phyloP scores from a whole-genome alignment of 345 rosid species.

The Geranium rotundifolium region DNA sequence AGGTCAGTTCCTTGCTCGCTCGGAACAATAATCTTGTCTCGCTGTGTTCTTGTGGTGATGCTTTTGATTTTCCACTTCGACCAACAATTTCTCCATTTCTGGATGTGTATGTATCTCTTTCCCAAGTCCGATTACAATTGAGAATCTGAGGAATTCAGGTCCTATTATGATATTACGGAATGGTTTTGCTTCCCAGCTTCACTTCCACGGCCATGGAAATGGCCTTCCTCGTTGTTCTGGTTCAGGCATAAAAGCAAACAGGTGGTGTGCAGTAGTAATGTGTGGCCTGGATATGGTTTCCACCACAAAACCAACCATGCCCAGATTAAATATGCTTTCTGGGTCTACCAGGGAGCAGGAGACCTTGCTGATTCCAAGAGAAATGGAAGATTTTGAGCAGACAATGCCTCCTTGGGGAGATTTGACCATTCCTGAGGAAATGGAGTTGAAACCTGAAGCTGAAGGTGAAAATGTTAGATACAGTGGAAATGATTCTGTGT shows the following conservation, averaged over 20 bases:
- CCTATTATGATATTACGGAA: slow-evolving; percentile 14
- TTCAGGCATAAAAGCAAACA: slow-evolving; percentile 18
- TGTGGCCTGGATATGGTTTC: slow-evolving; percentile 8
- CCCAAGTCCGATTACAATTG: slow-evolving; percentile 13
- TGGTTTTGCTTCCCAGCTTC: slow-evolving; percentile 16
- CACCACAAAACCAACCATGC: slow-evolving; percentile 1
- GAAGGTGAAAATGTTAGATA: slow-evolving; percentile 10
- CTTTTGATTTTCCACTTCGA: neutral
- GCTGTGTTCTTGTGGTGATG: neutral
- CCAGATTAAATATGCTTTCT: neutral
- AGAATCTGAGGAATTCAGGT: slow-evolving; percentile 18
- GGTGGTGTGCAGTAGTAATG: slow-evolving; percentile 9
- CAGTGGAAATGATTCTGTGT: slow-evolving; percentile 1
- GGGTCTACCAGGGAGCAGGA: neutral
- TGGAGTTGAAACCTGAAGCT: slow-evolving; percentile 4
- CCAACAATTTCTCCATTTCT: neutral
- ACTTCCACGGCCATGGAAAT: slow-evolving; percentile 1
- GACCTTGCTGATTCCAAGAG: neutral
- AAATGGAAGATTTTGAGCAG: slow-evolving; percentile 11
- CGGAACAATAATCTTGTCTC: neutral
- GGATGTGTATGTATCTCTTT: neutral
- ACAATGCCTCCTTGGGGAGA: slow-evolving; percentile 27
- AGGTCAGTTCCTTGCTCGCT: neutral
- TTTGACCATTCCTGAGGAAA: slow-evolving; percentile 2
- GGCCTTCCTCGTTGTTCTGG: slow-evolving; percentile 2